Evolutionary conservation across 768 basidiomycete genomes (phyloP), one percentile per base, ranked within the genome.

Genomic region (Pleurotus platypus): DNA sequence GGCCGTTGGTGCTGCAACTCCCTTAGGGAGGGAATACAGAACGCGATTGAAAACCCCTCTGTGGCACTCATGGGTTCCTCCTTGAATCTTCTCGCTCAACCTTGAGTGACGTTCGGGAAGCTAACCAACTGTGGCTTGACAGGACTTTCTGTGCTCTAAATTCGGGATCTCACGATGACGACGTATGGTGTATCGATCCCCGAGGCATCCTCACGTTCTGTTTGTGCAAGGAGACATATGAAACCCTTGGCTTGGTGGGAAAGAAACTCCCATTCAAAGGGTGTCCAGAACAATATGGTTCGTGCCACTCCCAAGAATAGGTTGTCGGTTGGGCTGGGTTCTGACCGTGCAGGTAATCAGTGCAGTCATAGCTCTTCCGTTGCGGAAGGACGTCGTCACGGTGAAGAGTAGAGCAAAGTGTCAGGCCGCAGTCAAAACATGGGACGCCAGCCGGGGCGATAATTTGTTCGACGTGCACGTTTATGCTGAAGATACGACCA

Each of bases 181-280:
- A 89, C 58, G 76, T 75, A 2, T 91, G 90, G 89, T 87, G 85
- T 63, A 73, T 89, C 56, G 87, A 90, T 62, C 73, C 77, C 2
- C 79, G 85, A 15, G 84, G 85, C 3, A 61, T 83, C 45, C 67
- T 90, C 58, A 84, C 84, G 0, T 66, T 89, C 16, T 80, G 73
- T 22, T 74, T 85, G 4, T 74, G 74, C 43, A 84, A 83, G 66
- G 71, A 72, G 15, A 81, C 82, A 0, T 89, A 89, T 64, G 78
- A 87, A 61, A 68, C 69, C 5, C 74, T 89, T 6, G 87, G 89
- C 1, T 62, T 89, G 13, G 73, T 81, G 0, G 89, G 90, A 4
- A 69, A 70, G 57, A 75, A 72, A 24, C 57, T 87, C 45, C 79
- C 83, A 0, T 86, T 83, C 68, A 81, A 80, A 62, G 72, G 68